Percentiles rank a stretch among this genome's conserved stretches.
These are phyloP conservation scores for Fusarium scirpi DNA, from an alignment of 2,329 filamentous ascomycete species.

Conservation along the genomic window DNA sequence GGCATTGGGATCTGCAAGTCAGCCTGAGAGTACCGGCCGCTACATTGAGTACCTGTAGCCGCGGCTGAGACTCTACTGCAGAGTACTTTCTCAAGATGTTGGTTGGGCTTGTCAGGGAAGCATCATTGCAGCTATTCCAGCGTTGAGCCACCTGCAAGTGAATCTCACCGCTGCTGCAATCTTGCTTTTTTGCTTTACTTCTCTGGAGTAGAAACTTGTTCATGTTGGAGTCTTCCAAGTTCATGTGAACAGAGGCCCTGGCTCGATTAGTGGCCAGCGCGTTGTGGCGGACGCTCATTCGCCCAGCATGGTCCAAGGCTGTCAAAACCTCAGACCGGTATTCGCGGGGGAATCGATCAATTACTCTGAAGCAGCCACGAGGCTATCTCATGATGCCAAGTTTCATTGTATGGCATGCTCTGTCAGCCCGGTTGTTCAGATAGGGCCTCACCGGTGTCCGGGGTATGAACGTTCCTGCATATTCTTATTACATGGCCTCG, in stretches of 20 bases:
- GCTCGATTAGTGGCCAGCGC: slow-evolving; percentile 39
- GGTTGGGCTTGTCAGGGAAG: not conserved
- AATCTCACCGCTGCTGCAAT: slow-evolving; percentile 31
- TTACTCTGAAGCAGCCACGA: slow-evolving; percentile 36
- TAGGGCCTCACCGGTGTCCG: slow-evolving; percentile 35
- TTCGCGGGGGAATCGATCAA: slow-evolving; percentile 18
- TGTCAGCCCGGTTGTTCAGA: not conserved
- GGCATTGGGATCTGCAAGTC: slow-evolving; percentile 7
- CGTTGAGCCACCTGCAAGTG: slow-evolving; percentile 11
- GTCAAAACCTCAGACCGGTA: slow-evolving; percentile 11
- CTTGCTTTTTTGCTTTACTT: slow-evolving; percentile 18
- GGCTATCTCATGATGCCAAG: slow-evolving; percentile 36
- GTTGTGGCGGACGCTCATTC: slow-evolving; percentile 47
- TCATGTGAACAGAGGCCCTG: slow-evolving; percentile 9
- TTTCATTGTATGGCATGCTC: not conserved
- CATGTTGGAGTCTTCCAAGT: slow-evolving; percentile 11
- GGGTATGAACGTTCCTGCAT: slow-evolving; percentile 11
- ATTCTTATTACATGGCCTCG: slow-evolving; percentile 15
- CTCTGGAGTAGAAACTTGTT: slow-evolving; percentile 8
- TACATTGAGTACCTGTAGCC: not conserved
- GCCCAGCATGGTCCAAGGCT: slow-evolving; percentile 27
- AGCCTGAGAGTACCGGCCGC: not conserved
- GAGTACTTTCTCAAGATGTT: slow-evolving; percentile 10
- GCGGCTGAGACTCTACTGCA: slow-evolving; percentile 4
- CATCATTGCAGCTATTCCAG: not conserved